phyloP scores from a whole-genome alignment of 768 basidiomycete genomes.

The Phlebiopsis flavidoalba region DNA sequence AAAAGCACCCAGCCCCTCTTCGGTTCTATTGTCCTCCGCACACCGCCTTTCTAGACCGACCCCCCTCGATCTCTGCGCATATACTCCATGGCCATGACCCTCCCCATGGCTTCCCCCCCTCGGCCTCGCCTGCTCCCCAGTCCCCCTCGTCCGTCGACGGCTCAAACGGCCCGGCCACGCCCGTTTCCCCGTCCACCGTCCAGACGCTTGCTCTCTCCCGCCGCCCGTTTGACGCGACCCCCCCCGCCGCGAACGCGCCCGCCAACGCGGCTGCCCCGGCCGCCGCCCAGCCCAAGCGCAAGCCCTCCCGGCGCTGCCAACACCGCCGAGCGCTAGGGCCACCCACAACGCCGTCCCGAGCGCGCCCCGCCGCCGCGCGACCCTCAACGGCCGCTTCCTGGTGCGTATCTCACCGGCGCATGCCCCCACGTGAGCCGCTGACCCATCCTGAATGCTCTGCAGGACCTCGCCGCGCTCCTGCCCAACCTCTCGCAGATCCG shows the following conservation, averaged over 20 bases:
- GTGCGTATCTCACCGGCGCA: conserved; percentile 34
- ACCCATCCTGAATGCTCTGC: conserved; percentile 7
- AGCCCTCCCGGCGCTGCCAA: conserved; percentile 87
- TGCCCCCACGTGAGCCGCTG: not conserved
- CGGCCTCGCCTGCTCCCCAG: conserved; percentile 32
- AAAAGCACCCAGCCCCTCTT: conserved; percentile 22
- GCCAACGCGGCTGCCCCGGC: conserved; percentile 16
- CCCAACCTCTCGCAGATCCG: conserved; percentile 89
- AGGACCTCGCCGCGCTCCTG: conserved; percentile 89
- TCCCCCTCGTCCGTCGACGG: conserved; percentile 39
- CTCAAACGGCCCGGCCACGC: conserved; percentile 43
- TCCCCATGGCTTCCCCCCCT: conserved; percentile 34
- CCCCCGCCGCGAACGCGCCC: conserved; percentile 11
- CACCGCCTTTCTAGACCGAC: conserved; percentile 2
- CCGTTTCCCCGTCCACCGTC: conserved; percentile 36
- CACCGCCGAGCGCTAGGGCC: conserved; percentile 92
- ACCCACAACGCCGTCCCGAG: conserved; percentile 98
- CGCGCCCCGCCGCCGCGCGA: conserved; percentile 81
- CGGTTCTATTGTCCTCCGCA: conserved; percentile 6
- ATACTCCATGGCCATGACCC: conserved; percentile 31
- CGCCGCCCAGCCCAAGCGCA: conserved; percentile 57
- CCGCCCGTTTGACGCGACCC: conserved; percentile 21
- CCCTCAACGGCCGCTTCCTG: conserved; percentile 87
- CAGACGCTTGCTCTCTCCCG: conserved; percentile 30
- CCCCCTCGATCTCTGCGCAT: too few relatives aligned